Percentiles rank a stretch among this genome's conserved stretches.
These are phyloP conservation scores for Ogataea pignaliae DNA, from an alignment of 805 yeast species.

Conservation along the genomic window DNA sequence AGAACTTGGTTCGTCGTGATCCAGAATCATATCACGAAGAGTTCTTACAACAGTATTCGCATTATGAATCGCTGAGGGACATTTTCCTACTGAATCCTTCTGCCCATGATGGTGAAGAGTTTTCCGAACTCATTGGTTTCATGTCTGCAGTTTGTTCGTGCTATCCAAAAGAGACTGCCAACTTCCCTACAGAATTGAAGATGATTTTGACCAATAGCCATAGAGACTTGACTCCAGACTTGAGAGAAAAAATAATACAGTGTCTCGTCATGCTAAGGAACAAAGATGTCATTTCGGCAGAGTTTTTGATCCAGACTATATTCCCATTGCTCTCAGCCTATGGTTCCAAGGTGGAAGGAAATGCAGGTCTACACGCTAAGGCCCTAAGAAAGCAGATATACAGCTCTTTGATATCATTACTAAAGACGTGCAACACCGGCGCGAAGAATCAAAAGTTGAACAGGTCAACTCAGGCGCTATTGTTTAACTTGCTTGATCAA, in stretches of 20 bases:
- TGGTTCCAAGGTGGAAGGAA: conserved; percentile 43
- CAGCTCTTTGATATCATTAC: conserved; percentile 66
- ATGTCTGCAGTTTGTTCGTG: conserved; percentile 88
- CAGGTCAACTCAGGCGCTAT: conserved; percentile 83
- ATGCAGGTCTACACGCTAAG: conserved; percentile 64
- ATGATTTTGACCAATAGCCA: conserved; percentile 69
- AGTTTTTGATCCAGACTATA: conserved; percentile 74
- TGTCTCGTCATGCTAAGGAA: conserved; percentile 88
- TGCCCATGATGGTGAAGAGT: conserved; percentile 58
- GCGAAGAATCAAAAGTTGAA: conserved; percentile 86
- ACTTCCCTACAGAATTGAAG: conserved; percentile 78
- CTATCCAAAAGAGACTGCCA: conserved; percentile 82
- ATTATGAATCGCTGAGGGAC: conserved; percentile 86
- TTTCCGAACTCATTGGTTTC: conserved; percentile 83
- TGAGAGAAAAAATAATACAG: conserved; percentile 88
- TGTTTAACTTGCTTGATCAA: conserved; percentile 82
- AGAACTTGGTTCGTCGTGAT: conserved; percentile 89
- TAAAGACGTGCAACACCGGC: conserved; percentile 84
- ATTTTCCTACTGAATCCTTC: conserved; percentile 72
- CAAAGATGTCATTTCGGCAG: conserved; percentile 74
- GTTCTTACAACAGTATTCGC: conserved; percentile 86
- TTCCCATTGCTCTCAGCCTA: conserved; percentile 82
- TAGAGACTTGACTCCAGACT: conserved; percentile 73
- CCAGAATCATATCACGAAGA: conserved; percentile 94
- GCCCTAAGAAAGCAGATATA: conserved; percentile 80